Percentiles rank a stretch among this genome's conserved stretches.
Evolutionary conservation across 495 filamentous ascomycete species (phyloP).

Genomic region (Tricharina praecox): DNA sequence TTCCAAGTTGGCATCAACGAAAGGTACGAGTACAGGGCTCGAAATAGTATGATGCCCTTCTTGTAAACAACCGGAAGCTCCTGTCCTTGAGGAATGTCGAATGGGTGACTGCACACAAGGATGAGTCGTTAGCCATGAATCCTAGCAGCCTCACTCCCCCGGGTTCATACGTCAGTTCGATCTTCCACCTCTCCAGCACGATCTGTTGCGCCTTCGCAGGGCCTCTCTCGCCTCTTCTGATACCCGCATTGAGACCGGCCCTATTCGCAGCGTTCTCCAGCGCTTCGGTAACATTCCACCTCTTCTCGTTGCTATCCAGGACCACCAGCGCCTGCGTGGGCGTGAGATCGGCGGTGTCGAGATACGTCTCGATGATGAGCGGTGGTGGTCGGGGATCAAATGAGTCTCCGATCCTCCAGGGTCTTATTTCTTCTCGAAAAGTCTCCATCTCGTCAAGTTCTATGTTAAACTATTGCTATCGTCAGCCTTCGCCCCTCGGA

Average conservation of each 20-base stretch:
- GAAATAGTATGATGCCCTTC: conserved; percentile 82
- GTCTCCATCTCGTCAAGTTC: conserved; percentile 83
- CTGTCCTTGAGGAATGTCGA: conserved; percentile 16
- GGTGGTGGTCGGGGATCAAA: conserved; percentile 64
- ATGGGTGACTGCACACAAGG: conserved; percentile 13
- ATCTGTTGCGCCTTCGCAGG: conserved; percentile 42
- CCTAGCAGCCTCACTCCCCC: no score
- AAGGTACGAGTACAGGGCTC: conserved; percentile 72
- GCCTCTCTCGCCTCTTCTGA: conserved; percentile 35
- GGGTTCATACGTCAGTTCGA: conserved; percentile 44
- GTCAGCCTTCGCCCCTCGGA: neutral
- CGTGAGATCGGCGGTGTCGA: conserved; percentile 65
- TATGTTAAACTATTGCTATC: conserved; percentile 62
- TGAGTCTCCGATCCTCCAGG: conserved; percentile 64
- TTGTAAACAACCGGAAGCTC: conserved; percentile 83
- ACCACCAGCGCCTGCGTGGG: conserved; percentile 75
- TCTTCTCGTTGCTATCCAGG: conserved; percentile 71
- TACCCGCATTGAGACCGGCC: conserved; percentile 29
- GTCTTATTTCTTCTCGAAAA: conserved; percentile 57
- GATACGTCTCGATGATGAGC: conserved; percentile 74
- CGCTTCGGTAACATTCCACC: conserved; percentile 81
- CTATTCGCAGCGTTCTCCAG: conserved; percentile 43
- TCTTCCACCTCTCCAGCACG: conserved; percentile 74
- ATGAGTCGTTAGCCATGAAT: conserved; percentile 3
- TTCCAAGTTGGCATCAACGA: conserved; percentile 79